Percentiles rank a stretch among this genome's conserved stretches.
Evolutionary conservation across 441 rosid species (phyloP).

Genomic region (Manihot esculenta): DNA sequence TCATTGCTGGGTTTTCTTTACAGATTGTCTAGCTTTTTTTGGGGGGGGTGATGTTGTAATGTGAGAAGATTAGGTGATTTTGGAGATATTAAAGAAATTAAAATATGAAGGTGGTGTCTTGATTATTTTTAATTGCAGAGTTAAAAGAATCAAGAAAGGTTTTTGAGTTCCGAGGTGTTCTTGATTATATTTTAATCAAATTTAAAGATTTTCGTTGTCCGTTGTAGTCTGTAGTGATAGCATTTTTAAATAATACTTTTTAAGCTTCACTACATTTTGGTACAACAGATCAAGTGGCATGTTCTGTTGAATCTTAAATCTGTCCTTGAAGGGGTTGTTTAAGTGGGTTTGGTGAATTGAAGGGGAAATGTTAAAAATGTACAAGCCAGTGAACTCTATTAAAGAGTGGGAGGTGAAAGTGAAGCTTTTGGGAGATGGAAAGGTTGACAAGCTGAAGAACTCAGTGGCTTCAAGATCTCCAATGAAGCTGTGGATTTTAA

Average conservation of each 20-base stretch:
- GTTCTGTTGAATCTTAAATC: slow-evolving; percentile 10
- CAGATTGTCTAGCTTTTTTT: slow-evolving; percentile 1
- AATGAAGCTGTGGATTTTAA: slow-evolving; percentile 78
- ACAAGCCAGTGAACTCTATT: slow-evolving; percentile 45
- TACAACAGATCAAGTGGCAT: slow-evolving; percentile 21
- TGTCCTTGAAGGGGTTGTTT: slow-evolving; percentile 15
- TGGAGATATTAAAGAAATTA: slow-evolving; percentile 16
- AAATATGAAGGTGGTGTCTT: slow-evolving; percentile 18
- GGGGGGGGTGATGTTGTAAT: slow-evolving; percentile 20
- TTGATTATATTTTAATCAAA: slow-evolving; percentile 23
- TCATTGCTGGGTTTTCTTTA: slow-evolving; percentile 26
- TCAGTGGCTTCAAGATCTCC: slow-evolving; percentile 53
- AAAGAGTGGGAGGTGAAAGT: slow-evolving; percentile 56
- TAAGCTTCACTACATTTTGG: slow-evolving; percentile 12
- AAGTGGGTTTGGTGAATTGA: slow-evolving; percentile 24
- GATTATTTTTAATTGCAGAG: slow-evolving; percentile 21
- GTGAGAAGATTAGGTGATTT: slow-evolving; percentile 19
- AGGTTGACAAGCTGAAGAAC: slow-evolving; percentile 52
- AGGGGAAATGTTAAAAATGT: slow-evolving; percentile 38
- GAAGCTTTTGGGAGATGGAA: slow-evolving; percentile 52
- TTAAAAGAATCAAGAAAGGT: slow-evolving; percentile 24
- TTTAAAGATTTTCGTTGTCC: slow-evolving; percentile 28
- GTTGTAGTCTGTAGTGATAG: slow-evolving; percentile 14
- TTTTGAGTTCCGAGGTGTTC: slow-evolving; percentile 29
- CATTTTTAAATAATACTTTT: background rate